phyloP scores from a whole-genome alignment of 2,329 filamentous ascomycete genomes.

The Emmonsiellopsis sp. region DNA sequence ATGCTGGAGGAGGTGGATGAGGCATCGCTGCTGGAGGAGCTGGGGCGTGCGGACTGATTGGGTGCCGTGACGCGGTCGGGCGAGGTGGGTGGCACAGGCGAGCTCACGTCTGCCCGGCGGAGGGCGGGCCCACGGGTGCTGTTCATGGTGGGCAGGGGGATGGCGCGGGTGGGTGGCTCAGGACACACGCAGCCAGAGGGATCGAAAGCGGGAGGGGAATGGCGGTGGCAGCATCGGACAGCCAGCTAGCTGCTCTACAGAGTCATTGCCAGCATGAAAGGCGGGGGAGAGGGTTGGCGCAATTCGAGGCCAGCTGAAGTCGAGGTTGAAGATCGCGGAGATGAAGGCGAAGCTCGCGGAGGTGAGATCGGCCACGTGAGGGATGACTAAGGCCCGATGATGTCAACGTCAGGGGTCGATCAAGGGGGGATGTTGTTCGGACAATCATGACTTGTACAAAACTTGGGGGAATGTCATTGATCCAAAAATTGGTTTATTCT shows the following conservation, averaged over 20 bases:
- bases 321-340: neutral
- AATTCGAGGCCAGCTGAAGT: neutral
- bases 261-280: neutral
- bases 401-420: too few species aligned
- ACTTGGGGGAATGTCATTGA: too few species aligned
- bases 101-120: constrained; percentile 13
- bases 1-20: constrained; percentile 36
- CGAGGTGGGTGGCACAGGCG: constrained; percentile 12
- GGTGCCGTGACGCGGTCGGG: constrained; percentile 3
- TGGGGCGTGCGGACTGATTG: constrained; percentile 27
- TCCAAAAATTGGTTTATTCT: too few species aligned
- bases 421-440: too few species aligned
- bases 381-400: neutral
- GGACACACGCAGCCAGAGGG: neutral
- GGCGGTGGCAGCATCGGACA: neutral
- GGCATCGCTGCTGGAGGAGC: constrained; percentile 38
- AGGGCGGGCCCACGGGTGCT: constrained; percentile 5
- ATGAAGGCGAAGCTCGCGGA: neutral
- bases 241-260: neutral
- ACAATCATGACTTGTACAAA: too few species aligned
- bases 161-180: neutral
- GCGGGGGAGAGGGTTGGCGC: neutral
- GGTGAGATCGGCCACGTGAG: neutral
- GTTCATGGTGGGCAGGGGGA: constrained; percentile 1
- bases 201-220: neutral